Conservation (phyloP, 2,329 filamentous ascomycete genomes). For the Uncinocarpus reesii region DNA sequence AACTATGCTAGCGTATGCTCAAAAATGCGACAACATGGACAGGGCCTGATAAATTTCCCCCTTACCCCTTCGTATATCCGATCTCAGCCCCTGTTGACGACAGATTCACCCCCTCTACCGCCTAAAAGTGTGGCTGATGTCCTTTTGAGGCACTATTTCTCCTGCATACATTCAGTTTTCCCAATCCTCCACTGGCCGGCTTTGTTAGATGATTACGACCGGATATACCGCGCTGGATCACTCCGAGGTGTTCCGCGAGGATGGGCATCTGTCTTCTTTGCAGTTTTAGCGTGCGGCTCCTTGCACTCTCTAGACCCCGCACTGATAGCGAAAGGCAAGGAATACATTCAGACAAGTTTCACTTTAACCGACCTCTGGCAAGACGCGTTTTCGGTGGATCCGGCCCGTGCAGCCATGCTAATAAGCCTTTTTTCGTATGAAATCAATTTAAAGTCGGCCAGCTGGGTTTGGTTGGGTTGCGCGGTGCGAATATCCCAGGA, state of each 20-base stretch:
- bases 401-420: constrained; percentile 62
- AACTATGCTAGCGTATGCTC: constrained; percentile 62
- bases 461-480: constrained; percentile 74
- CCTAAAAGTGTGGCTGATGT: constrained; percentile 59
- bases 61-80: constrained; percentile 52
- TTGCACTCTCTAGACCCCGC: constrained; percentile 55
- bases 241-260: constrained; percentile 53
- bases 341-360: constrained; percentile 62
- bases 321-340: constrained; percentile 49
- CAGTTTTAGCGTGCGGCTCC: constrained; percentile 70
- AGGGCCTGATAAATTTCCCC: constrained; percentile 70
- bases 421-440: constrained; percentile 73
- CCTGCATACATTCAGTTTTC: constrained; percentile 65
- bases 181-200: constrained; percentile 83
- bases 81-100: constrained; percentile 42
- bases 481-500: constrained; percentile 75
- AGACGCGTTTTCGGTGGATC: constrained; percentile 64
- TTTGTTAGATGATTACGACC: constrained; percentile 65
- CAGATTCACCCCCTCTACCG: constrained; percentile 56
- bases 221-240: constrained; percentile 58
- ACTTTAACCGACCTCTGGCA: constrained; percentile 69
- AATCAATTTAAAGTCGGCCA: constrained; percentile 72
- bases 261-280: constrained; percentile 73
- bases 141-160: constrained; percentile 64
- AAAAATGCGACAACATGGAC: constrained; percentile 63